Evolutionary conservation across 768 basidiomycete species (phyloP).

Genomic region (Naganishia vaughanmartiniae): DNA sequence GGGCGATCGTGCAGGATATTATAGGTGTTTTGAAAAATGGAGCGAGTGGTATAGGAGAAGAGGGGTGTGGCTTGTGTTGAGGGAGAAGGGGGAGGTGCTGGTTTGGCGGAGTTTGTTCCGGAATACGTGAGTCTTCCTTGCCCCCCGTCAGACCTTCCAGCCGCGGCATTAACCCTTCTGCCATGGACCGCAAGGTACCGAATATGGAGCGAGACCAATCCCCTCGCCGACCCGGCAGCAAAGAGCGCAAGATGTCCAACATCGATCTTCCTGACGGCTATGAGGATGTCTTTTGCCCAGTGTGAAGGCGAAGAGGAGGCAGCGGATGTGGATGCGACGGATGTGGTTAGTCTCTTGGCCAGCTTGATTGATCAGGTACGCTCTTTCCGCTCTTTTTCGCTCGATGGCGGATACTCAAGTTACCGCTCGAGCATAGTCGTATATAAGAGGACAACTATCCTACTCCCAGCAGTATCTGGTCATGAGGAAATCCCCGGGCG

Average conservation of each 20-base stretch:
- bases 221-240: constrained; percentile 5
- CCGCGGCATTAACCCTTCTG: background rate
- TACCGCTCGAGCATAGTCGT: constrained; percentile 16
- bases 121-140: constrained; percentile 26
- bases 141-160: too few species aligned
- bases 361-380: constrained; percentile 34
- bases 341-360: constrained; percentile 31
- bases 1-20: constrained; percentile 31
- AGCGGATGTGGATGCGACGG: constrained; percentile 24
- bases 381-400: too few species aligned
- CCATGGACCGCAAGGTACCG: constrained; percentile 5
- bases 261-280: constrained; percentile 19
- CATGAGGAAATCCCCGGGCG: constrained; percentile 15
- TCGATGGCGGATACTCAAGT: background rate
- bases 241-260: constrained; percentile 26
- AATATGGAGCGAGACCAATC: constrained; percentile 23
- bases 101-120: constrained; percentile 34
- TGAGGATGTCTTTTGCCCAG: constrained; percentile 14
- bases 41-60: constrained; percentile 29
- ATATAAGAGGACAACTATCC: constrained; percentile 28
- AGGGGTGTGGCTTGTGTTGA: constrained; percentile 31
- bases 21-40: constrained; percentile 29
- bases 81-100: constrained; percentile 33
- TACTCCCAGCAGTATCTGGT: constrained; percentile 29
- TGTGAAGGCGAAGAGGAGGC: constrained; percentile 23